These are phyloP conservation scores for Pezizomycotina sp. DNA, from an alignment of 2,329 filamentous ascomycete species.

Conservation along the genomic window DNA sequence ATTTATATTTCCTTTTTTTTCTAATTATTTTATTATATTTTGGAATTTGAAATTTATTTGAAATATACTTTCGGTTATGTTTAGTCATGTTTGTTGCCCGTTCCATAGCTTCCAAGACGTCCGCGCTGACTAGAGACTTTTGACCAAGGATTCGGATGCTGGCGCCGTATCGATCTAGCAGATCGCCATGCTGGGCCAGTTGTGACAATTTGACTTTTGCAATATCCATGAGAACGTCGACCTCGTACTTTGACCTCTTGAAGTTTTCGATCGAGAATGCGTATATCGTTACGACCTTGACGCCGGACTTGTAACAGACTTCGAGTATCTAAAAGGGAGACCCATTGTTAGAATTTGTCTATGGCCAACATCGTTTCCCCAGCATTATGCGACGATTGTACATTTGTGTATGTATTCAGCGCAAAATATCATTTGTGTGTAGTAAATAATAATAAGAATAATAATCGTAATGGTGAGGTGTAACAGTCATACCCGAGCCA, in stretches of 20 bases:
- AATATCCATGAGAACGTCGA: slow-evolving; percentile 93
- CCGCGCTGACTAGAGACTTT: slow-evolving; percentile 62
- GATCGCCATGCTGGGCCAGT: slow-evolving; percentile 77
- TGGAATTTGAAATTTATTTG: neutral
- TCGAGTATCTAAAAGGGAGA: slow-evolving; percentile 67
- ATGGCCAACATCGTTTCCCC: neutral
- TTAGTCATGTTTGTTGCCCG: slow-evolving; percentile 72
- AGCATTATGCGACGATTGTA: too few relatives aligned
- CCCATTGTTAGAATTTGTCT: slow-evolving; percentile 2
- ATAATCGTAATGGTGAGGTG: slow-evolving; percentile 17
- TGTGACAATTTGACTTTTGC: slow-evolving; percentile 89
- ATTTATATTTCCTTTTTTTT: neutral
- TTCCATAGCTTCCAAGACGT: slow-evolving; percentile 79
- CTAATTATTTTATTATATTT: neutral
- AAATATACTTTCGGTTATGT: slow-evolving; percentile 57
- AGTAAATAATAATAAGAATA: neutral
- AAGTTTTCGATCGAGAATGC: slow-evolving; percentile 99
- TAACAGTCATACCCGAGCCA: slow-evolving; percentile 53
- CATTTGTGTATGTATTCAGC: too few relatives aligned
- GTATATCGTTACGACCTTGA: slow-evolving; percentile 93
- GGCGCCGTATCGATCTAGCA: slow-evolving; percentile 84
- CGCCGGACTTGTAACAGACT: slow-evolving; percentile 93
- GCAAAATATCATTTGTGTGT: neutral
- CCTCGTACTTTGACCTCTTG: slow-evolving; percentile 89
- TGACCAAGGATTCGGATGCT: slow-evolving; percentile 73